Percentiles rank a stretch among this genome's conserved stretches.
phyloP scores from a whole-genome alignment of 1,139 yeast genomes.

The Sugiyamaella castrensis region DNA sequence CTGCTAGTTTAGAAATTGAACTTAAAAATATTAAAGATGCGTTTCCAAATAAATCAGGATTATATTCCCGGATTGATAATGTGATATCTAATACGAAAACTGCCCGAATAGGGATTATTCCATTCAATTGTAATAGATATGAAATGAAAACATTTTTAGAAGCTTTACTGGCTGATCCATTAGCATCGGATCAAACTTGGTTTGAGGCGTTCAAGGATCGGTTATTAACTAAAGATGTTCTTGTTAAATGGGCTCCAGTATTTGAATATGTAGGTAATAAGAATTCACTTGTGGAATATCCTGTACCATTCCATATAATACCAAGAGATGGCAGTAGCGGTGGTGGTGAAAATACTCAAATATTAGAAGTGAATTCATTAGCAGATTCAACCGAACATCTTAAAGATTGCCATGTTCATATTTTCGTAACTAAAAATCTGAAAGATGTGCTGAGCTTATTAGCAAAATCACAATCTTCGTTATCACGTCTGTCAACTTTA shows the following conservation, averaged over 20 bases:
- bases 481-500: too few relatives aligned
- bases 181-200: slow-evolving; percentile 37
- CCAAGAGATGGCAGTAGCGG: background rate
- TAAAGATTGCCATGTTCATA: slow-evolving; percentile 32
- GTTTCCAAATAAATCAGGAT: slow-evolving; percentile 10
- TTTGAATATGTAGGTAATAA: slow-evolving; percentile 37
- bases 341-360: slow-evolving; percentile 27
- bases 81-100: slow-evolving; percentile 39
- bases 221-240: slow-evolving; percentile 35
- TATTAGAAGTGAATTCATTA: slow-evolving; percentile 35
- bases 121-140: slow-evolving; percentile 29
- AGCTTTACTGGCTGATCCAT: slow-evolving; percentile 38
- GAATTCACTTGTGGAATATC: slow-evolving; percentile 38
- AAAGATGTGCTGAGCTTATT: slow-evolving; percentile 18
- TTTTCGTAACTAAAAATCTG: slow-evolving; percentile 26
- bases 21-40: slow-evolving; percentile 4
- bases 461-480: too few relatives aligned
- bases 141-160: slow-evolving; percentile 33
- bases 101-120: slow-evolving; percentile 37
- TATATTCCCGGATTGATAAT: slow-evolving; percentile 13
- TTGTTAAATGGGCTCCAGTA: slow-evolving; percentile 32
- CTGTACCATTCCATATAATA: slow-evolving; percentile 31
- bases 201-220: slow-evolving; percentile 30
- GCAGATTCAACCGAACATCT: slow-evolving; percentile 35
- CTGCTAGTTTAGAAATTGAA: background rate